phyloP scores from a whole-genome alignment of 208 protist species.

The Crithidia sp. region DNA sequence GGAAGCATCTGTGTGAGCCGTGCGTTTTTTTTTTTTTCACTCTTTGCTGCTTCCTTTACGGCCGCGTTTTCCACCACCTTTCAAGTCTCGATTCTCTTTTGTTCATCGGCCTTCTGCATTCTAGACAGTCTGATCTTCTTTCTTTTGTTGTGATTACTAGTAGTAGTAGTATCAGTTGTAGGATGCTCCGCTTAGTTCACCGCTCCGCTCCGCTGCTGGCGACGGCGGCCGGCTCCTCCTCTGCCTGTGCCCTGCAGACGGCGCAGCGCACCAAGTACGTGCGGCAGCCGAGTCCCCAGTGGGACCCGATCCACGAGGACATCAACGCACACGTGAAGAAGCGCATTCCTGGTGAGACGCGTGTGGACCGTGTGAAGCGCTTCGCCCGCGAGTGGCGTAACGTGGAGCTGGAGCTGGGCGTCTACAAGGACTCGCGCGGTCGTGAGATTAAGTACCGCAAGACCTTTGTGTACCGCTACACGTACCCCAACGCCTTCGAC shows the following conservation, averaged over 20 bases:
- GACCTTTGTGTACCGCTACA: slow-evolving; percentile 92
- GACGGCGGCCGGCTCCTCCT: slow-evolving; percentile 9
- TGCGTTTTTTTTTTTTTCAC: too few relatives aligned
- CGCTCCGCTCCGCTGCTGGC: slow-evolving; percentile 18
- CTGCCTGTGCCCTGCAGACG: slow-evolving; percentile 22
- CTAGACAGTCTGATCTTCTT: not conserved
- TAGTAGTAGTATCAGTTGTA: not conserved
- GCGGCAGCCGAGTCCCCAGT: slow-evolving; percentile 79
- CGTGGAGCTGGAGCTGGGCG: slow-evolving; percentile 87
- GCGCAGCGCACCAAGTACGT: slow-evolving; percentile 77
- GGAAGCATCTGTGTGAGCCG: too few relatives aligned
- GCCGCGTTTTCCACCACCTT: too few relatives aligned
- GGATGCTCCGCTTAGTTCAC: slow-evolving; percentile 34
- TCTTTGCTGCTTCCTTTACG: too few relatives aligned
- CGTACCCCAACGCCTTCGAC: slow-evolving; percentile 91
- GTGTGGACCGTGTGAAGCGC: slow-evolving; percentile 85
- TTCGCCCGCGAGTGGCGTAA: slow-evolving; percentile 92
- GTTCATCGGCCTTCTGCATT: too few relatives aligned
- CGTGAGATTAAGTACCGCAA: slow-evolving; percentile 91
- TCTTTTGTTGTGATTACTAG: not conserved
- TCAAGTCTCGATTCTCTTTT: too few relatives aligned
- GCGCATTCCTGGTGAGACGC: slow-evolving; percentile 90
- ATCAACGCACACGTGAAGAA: slow-evolving; percentile 93
- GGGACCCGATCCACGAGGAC: slow-evolving; percentile 89
- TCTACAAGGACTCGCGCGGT: slow-evolving; percentile 88